phyloP scores from a whole-genome alignment of 2,329 filamentous ascomycete genomes.

The Achaetomium macrosporum region DNA sequence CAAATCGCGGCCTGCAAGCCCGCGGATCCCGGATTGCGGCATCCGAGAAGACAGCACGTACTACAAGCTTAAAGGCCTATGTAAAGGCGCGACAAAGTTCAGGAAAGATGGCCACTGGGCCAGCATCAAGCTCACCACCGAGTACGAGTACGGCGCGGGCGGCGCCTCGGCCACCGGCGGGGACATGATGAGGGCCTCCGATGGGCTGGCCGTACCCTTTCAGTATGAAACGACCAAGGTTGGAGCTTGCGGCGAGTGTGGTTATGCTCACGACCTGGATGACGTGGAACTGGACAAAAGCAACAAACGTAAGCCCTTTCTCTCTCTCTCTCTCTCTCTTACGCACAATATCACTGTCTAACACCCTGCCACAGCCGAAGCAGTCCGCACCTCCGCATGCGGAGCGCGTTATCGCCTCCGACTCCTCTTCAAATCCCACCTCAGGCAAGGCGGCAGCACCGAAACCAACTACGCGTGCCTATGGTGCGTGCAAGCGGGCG shows the following conservation, averaged over 20 bases:
- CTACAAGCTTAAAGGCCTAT: conserved; percentile 33
- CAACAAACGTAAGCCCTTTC: conserved; percentile 24
- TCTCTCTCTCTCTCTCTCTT: background rate
- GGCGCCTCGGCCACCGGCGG: conserved; percentile 3
- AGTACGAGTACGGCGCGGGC: conserved; percentile 18
- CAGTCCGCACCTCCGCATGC: conserved; percentile 28
- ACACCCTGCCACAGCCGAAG: conserved; percentile 27
- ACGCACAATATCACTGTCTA: background rate
- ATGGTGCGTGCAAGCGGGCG: conserved; percentile 33
- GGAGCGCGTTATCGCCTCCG: conserved; percentile 36
- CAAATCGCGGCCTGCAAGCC: conserved; percentile 13
- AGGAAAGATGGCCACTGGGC: conserved; percentile 31
- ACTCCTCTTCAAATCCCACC: conserved; percentile 39
- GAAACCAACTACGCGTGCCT: conserved; percentile 36
- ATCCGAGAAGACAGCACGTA: conserved; percentile 35
- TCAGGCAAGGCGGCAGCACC: conserved; percentile 28
- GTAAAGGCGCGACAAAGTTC: conserved; percentile 35
- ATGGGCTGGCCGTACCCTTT: conserved; percentile 14
- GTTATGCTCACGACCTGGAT: conserved; percentile 28
- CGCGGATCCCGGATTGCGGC: conserved; percentile 25
- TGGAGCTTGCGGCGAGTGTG: conserved; percentile 26
- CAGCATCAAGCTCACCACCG: conserved; percentile 31
- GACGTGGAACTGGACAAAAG: conserved; percentile 30
- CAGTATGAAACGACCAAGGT: conserved; percentile 24
- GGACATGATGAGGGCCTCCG: conserved; percentile 17